These are phyloP conservation scores for Vitis hybrid DNA, from an alignment of 177 flowering plant species.

Conservation along the genomic window DNA sequence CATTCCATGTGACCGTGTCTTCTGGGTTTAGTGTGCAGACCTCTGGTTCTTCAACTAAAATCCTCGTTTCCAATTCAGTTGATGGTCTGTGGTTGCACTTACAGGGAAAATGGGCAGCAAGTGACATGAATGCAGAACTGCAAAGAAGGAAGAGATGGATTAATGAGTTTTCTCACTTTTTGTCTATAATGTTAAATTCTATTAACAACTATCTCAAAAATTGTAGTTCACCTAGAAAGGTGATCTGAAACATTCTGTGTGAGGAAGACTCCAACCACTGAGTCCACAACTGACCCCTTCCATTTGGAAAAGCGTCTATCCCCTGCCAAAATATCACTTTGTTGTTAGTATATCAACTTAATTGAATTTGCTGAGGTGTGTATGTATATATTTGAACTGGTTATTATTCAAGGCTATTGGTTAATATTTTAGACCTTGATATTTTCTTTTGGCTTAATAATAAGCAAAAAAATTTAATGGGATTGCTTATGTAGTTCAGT, in stretches of 20 bases:
- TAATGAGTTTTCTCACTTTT: not conserved
- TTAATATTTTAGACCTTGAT: not conserved
- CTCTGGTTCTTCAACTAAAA: slow-evolving; percentile 28
- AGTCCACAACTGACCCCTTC: slow-evolving; percentile 80
- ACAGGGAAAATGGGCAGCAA: slow-evolving; percentile 58
- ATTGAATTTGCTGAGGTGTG: not conserved
- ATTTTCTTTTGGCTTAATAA: not conserved
- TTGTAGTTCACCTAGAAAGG: slow-evolving; percentile 54
- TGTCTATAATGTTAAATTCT: not conserved
- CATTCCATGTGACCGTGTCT: slow-evolving; percentile 23
- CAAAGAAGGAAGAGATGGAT: slow-evolving; percentile 8
- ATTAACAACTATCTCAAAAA: not conserved
- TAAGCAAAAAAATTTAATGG: not conserved
- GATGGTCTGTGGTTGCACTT: slow-evolving; percentile 11
- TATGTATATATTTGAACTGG: too few relatives aligned
- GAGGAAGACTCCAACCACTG: slow-evolving; percentile 69
- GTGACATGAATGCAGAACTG: slow-evolving; percentile 74
- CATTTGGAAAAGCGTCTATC: slow-evolving; percentile 67
- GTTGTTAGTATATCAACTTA: not conserved
- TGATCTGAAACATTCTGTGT: slow-evolving; percentile 80
- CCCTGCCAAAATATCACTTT: slow-evolving; percentile 31
- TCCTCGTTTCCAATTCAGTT: slow-evolving; percentile 20
- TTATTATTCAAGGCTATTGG: too few relatives aligned
- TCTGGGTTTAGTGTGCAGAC: slow-evolving; percentile 27
- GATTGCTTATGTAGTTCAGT: not conserved